Base-by-base conservation (phyloP, 2,329 filamentous ascomycete genomes). In the Dryadomyces quercivorus region DNA sequence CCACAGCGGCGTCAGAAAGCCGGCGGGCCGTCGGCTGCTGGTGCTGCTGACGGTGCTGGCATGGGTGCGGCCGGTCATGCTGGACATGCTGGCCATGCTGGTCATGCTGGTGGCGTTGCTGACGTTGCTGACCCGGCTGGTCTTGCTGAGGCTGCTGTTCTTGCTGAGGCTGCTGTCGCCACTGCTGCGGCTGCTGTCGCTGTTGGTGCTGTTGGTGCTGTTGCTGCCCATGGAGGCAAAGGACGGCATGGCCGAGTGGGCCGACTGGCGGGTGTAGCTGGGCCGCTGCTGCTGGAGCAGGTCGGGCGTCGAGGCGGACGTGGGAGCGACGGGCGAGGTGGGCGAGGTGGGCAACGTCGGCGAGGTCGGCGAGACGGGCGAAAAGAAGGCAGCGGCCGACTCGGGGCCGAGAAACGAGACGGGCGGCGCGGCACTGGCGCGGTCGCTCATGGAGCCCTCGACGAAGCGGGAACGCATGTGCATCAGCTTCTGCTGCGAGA, bases 371-470 rank as follows among this genome's bases (percentile, higher is more conserved):
- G 36, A 12, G 10, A 31, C 26, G 15, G 15, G 5, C 26, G 26
- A 13, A 15, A 40, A 50, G 9, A 45, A 22, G 5, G 51, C 52
- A 9, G 51, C 51, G 13, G 34, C 15, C 22, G 47, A 26, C 12
- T 50, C 65, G 2, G 22, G 48, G 13, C 56, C 57, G 45, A 86
- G 74, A 66, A 86, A 90, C 44, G 81, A 75, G 47, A 78, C 75
- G 0, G 87, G 87, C 31, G 88, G 88, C 56, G 75, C 78, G 56
- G 81, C 77, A 63, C 86, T 91, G 36, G 80, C 74, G 59, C 86
- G 82, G 67, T 94, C 88, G 63, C 84, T 88, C 87, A 95, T 92
- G 63, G 85, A 92, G 44, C 86, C 90, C 69, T 95, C 90, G 42
- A 84, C 63, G 77, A 94, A 74, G 69, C 81, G 65, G 71, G 80